A percentile compares a stretch with the other conserved stretches of the same genome.
Evolutionary conservation across 2,329 filamentous ascomycete species (phyloP).

Genomic region (Botryotinia globosa): DNA sequence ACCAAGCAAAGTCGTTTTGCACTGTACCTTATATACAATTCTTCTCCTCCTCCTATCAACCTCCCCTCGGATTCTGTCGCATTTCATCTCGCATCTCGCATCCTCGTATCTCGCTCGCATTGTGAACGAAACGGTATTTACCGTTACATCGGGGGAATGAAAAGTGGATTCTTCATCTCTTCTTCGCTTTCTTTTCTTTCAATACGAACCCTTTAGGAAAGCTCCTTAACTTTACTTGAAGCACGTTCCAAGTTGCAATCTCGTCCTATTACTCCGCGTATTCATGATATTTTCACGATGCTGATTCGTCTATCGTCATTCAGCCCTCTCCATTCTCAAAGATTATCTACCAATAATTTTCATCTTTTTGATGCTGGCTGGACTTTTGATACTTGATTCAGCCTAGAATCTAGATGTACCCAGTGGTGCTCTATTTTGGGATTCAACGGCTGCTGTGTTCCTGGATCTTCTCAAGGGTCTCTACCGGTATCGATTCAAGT

Average conservation of each 20-base stretch:
- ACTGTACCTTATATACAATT: not conserved
- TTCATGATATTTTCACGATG: not conserved
- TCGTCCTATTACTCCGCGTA: not conserved
- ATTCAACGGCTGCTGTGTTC: not conserved
- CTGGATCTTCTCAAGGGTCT: not conserved
- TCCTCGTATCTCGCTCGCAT: not conserved
- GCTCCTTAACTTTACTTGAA: not conserved
- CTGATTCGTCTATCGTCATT: not conserved
- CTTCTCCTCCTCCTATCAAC: not conserved
- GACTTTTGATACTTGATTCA: not conserved
- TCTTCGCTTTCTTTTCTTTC: not conserved
- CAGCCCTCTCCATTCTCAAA: not conserved
- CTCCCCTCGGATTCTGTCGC: not conserved
- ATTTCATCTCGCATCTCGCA: not conserved
- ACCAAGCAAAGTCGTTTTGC: not conserved
- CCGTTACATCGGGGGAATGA: not conserved
- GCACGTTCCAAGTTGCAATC: not conserved
- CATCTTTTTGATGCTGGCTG: not conserved
- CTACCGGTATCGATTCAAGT: not conserved
- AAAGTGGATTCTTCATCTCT: not conserved
- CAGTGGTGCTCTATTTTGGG: not conserved
- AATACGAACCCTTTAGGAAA: not conserved
- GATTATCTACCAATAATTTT: not conserved
- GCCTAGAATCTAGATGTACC: not conserved
- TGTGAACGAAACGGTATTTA: not conserved